Conservation (phyloP, 768 basidiomycete species). For the Kwoniella pini region DNA sequence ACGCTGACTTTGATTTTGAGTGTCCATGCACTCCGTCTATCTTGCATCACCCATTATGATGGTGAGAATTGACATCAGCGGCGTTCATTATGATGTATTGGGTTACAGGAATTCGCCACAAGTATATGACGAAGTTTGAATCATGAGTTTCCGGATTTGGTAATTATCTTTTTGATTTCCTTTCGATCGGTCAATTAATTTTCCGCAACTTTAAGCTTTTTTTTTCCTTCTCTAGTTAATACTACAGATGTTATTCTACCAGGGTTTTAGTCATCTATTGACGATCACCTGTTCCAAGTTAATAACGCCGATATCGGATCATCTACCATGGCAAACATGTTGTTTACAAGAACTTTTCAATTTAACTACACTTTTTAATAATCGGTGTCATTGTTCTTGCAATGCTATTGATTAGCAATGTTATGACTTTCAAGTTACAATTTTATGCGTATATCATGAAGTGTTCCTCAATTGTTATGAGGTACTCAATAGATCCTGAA, state of each 20-base stretch:
- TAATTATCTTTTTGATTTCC: background rate
- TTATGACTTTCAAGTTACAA: too few relatives aligned
- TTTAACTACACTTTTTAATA: too few relatives aligned
- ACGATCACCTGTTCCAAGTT: too few relatives aligned
- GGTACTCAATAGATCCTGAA: too few relatives aligned
- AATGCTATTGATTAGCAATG: too few relatives aligned
- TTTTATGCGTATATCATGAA: too few relatives aligned
- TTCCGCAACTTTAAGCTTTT: constrained; percentile 1
- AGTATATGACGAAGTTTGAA: background rate
- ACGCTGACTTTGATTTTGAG: too few relatives aligned
- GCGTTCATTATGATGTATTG: background rate
- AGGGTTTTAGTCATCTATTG: background rate
- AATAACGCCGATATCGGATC: constrained; percentile 6
- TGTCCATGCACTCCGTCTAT: too few relatives aligned
- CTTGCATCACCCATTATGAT: too few relatives aligned
- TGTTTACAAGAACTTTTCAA: background rate
- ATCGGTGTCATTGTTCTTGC: too few relatives aligned
- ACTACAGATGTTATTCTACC: background rate
- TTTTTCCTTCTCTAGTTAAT: background rate
- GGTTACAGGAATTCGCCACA: background rate
- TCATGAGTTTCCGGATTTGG: constrained; percentile 1
- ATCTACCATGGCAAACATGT: background rate
- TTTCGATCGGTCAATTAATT: background rate
- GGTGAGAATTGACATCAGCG: constrained; percentile 11
- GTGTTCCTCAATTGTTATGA: too few relatives aligned